Conservation (phyloP, 192 early-diverging fungal species). For the Powellomyces hirtus region DNA sequence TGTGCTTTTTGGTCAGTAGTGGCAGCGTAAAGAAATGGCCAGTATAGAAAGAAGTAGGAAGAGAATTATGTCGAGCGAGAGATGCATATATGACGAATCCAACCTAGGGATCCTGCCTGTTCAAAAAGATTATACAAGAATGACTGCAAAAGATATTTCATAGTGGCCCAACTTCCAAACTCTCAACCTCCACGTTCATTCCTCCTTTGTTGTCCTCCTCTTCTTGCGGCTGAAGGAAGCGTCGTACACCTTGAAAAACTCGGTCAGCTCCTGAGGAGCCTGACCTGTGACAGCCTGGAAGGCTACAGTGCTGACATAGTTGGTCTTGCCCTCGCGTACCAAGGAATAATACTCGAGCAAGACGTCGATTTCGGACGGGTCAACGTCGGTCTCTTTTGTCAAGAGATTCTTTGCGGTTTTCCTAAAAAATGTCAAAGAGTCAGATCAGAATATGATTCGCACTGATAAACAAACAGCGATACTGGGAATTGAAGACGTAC, state of each 20-base stretch:
- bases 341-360: neutral
- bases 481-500: neutral
- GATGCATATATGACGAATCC: too few species aligned
- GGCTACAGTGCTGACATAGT: neutral
- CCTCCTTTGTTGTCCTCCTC: neutral
- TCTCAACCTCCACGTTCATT: too few species aligned
- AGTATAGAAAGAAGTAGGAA: too few species aligned
- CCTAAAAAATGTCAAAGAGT: neutral
- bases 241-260: slow-evolving; percentile 2
- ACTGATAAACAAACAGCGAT: neutral
- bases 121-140: too few species aligned
- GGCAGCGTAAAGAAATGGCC: too few species aligned
- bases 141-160: too few species aligned
- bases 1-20: too few species aligned
- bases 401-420: neutral
- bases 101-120: too few species aligned
- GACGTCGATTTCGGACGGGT: slow-evolving; percentile 5
- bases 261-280: slow-evolving; percentile 4
- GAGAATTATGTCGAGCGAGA: too few species aligned
- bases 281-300: neutral
- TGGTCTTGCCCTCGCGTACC: neutral
- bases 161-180: too few species aligned
- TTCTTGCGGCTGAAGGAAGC: neutral
- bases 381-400: neutral
- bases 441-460: neutral